These are phyloP conservation scores for Ascochyta lentis DNA, from an alignment of 2,329 filamentous ascomycete species.

Conservation along the genomic window DNA sequence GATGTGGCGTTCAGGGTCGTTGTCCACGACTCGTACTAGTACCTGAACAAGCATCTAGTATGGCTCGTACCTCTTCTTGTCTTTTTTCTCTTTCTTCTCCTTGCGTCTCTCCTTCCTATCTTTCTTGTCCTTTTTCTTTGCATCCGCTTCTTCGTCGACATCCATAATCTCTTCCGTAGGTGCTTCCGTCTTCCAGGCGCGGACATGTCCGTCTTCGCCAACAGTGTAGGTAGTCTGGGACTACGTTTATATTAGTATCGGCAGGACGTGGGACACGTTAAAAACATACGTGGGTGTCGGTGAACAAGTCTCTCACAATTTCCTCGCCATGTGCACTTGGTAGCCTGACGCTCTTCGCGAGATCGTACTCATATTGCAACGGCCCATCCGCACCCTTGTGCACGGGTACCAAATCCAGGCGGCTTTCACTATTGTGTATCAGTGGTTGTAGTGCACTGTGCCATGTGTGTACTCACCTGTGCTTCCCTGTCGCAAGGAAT, in stretches of 20 bases:
- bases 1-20: no score
- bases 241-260: constrained; percentile 21
- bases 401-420: constrained; percentile 42
- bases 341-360: constrained; percentile 37
- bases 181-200: constrained; percentile 49
- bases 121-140: constrained; percentile 30
- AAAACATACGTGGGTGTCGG: constrained; percentile 45
- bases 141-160: constrained; percentile 30
- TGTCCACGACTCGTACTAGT: neutral
- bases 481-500: constrained; percentile 69
- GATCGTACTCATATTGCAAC: constrained; percentile 41
- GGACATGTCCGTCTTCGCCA: constrained; percentile 57
- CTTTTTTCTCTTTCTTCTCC: constrained; percentile 43
- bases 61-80: constrained; percentile 49
- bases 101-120: constrained; percentile 42
- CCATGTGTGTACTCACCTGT: constrained; percentile 61
- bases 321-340: constrained; percentile 57
- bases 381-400: constrained; percentile 28
- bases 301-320: constrained; percentile 55
- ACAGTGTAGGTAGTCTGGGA: constrained; percentile 52
- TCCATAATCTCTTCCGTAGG: constrained; percentile 32
- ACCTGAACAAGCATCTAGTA: constrained; percentile 31
- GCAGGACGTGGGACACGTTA: neutral
- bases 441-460: neutral
- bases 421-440: constrained; percentile 28